Evolutionary conservation across 257 asterid genomes (phyloP).

Genomic region (Cinchona pubescens): DNA sequence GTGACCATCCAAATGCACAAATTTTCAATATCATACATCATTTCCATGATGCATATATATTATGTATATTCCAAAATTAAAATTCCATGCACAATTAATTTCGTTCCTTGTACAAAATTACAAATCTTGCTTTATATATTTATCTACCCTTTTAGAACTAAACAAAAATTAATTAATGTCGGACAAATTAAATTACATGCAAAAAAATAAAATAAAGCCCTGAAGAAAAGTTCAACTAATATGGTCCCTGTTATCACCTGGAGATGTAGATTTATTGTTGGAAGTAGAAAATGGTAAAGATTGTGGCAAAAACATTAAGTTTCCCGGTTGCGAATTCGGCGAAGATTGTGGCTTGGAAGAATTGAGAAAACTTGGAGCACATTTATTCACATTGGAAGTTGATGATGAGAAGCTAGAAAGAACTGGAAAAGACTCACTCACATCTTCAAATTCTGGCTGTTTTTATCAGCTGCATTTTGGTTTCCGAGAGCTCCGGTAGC

Average conservation of each 20-base stretch:
- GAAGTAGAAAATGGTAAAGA: conserved; percentile 23
- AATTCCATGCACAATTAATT: conserved; percentile 1
- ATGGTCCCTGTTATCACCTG: conserved; percentile 29
- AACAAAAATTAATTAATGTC: not conserved
- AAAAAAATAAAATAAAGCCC: not conserved
- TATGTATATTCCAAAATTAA: not conserved
- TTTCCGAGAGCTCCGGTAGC: conserved; percentile 11
- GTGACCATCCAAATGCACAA: conserved; percentile 9
- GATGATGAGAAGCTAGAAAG: conserved; percentile 53
- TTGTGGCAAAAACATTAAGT: conserved; percentile 20
- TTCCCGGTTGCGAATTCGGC: conserved; percentile 32
- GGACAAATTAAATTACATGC: not conserved
- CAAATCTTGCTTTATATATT: not conserved
- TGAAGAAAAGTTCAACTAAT: conserved; percentile 5
- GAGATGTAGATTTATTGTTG: conserved; percentile 35
- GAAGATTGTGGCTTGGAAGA: conserved; percentile 20
- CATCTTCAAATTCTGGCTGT: conserved; percentile 24
- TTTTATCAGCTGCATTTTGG: conserved; percentile 33
- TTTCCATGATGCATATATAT: not conserved
- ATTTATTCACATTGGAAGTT: conserved; percentile 41
- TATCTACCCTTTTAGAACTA: conserved; percentile 1
- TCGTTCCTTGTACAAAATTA: not conserved
- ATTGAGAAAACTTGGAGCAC: conserved; percentile 26
- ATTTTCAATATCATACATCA: conserved; percentile 17
- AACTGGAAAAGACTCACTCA: conserved; percentile 39